A percentile compares a stretch with the other conserved stretches of the same genome.
These are phyloP conservation scores for Candida qinlingensis DNA, from an alignment of 805 yeast species.

Conservation along the genomic window DNA sequence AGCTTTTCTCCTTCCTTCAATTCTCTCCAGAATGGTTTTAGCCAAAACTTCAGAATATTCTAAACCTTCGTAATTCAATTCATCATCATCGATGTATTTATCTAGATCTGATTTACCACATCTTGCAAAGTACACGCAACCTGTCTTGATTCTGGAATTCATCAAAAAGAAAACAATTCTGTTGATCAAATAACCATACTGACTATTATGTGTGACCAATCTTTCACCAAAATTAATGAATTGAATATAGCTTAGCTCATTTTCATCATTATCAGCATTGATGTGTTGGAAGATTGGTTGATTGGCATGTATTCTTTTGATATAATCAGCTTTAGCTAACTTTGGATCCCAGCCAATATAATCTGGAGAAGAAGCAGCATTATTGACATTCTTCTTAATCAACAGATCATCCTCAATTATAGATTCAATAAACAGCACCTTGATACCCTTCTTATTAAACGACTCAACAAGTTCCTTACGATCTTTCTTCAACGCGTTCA, in stretches of 20 bases:
- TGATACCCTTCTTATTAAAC: conserved; percentile 57
- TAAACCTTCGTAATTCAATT: conserved; percentile 68
- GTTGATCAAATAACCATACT: conserved; percentile 83
- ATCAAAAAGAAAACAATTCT: conserved; percentile 88
- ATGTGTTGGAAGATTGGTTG: conserved; percentile 71
- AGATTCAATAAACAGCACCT: conserved; percentile 83
- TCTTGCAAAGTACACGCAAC: conserved; percentile 89
- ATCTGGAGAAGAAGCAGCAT: conserved; percentile 85
- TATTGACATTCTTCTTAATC: conserved; percentile 70
- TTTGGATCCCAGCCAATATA: conserved; percentile 70
- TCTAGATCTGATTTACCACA: conserved; percentile 49
- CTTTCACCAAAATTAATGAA: conserved; percentile 87
- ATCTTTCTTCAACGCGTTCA: conserved; percentile 72
- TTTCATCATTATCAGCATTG: conserved; percentile 38
- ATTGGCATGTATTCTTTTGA: conserved; percentile 62
- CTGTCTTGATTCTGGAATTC: conserved; percentile 83
- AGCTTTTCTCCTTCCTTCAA: conserved; percentile 28
- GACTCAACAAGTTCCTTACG: conserved; percentile 52
- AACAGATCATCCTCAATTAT: conserved; percentile 68
- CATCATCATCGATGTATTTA: conserved; percentile 73
- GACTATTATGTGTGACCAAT: conserved; percentile 71
- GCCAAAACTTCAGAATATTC: conserved; percentile 63
- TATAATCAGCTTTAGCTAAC: conserved; percentile 72
- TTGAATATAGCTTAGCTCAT: conserved; percentile 68
- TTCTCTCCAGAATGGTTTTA: conserved; percentile 39